Evolutionary conservation across 2,329 filamentous ascomycete genomes (phyloP).

Genomic region (Aspergillus vadensis): DNA sequence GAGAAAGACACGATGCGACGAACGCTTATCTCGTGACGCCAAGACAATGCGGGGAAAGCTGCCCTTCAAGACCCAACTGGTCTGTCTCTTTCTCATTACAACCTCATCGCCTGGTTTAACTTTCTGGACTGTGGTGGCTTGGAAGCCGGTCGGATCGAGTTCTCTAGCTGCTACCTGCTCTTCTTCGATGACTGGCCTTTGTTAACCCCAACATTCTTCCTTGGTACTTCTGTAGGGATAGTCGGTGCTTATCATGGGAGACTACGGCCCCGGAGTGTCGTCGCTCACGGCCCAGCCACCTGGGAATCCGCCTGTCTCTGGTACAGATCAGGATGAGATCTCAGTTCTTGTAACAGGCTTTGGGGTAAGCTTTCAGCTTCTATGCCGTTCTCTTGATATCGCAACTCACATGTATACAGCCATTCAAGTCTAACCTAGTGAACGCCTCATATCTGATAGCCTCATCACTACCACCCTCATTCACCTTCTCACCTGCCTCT

Average conservation of each 20-base stretch:
- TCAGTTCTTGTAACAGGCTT: conserved; percentile 27
- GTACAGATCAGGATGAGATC: conserved; percentile 26
- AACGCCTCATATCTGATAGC: conserved; percentile 85
- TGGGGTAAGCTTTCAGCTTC: conserved; percentile 23
- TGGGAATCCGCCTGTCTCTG: conserved; percentile 15
- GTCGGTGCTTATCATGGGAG: conserved; percentile 30
- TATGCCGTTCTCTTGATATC: too few relatives aligned
- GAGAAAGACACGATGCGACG: background rate
- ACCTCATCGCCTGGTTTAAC: background rate
- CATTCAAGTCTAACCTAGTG: conserved; percentile 71
- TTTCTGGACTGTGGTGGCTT: background rate
- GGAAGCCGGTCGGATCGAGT: background rate
- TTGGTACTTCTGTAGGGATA: background rate
- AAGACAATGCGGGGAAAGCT: background rate
- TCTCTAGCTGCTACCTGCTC: too few relatives aligned
- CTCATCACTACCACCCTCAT: conserved; percentile 63
- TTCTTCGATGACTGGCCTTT: background rate
- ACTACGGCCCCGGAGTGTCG: conserved; percentile 25
- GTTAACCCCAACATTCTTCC: background rate
- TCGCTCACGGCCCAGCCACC: conserved; percentile 13
- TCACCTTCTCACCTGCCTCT: conserved; percentile 49
- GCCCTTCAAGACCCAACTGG: background rate
- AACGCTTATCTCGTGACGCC: background rate
- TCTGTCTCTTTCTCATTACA: background rate
- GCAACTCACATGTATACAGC: conserved; percentile 49